These are phyloP conservation scores for Alternaria burnsii DNA, from an alignment of 2,329 filamentous ascomycete genomes.

Conservation along the genomic window DNA sequence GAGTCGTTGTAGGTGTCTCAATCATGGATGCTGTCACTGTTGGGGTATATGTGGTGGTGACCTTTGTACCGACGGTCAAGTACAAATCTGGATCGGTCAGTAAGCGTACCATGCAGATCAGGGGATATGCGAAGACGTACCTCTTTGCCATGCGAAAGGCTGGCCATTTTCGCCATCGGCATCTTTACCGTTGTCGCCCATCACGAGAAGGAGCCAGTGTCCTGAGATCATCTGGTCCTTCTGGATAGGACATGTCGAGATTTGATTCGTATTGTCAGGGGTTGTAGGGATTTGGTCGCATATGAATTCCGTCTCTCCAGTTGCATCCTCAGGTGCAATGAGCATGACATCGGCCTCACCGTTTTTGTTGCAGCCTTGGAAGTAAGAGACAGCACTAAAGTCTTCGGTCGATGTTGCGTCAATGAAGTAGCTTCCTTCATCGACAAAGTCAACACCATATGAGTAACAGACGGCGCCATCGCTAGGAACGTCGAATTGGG, in stretches of 20 bases:
- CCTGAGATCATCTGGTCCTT: slow-evolving; percentile 57
- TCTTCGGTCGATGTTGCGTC: slow-evolving; percentile 52
- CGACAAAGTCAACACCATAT: slow-evolving; percentile 55
- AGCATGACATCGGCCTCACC: slow-evolving; percentile 53
- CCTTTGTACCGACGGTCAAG: slow-evolving; percentile 45
- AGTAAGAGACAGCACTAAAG: slow-evolving; percentile 57
- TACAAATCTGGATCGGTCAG: slow-evolving; percentile 37
- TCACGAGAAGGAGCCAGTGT: slow-evolving; percentile 55
- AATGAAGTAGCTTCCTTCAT: slow-evolving; percentile 57
- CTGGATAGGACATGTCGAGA: slow-evolving; percentile 54
- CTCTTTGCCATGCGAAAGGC: slow-evolving; percentile 57
- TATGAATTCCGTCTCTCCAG: slow-evolving; percentile 51
- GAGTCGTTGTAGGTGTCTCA: slow-evolving; percentile 36
- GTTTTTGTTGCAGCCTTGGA: slow-evolving; percentile 54
- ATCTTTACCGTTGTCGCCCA: slow-evolving; percentile 55
- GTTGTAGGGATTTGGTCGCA: slow-evolving; percentile 53
- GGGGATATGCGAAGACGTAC: slow-evolving; percentile 40
- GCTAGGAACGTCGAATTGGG: slow-evolving; percentile 25
- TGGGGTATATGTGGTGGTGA: slow-evolving; percentile 42
- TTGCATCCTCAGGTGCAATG: slow-evolving; percentile 44
- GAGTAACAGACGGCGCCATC: slow-evolving; percentile 42
- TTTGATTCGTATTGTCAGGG: slow-evolving; percentile 50
- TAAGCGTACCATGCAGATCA: neutral
- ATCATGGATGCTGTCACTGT: slow-evolving; percentile 47
- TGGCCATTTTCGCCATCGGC: slow-evolving; percentile 31